phyloP scores from a whole-genome alignment of 345 rosid species.

The Zanthoxylum bungeanum region DNA sequence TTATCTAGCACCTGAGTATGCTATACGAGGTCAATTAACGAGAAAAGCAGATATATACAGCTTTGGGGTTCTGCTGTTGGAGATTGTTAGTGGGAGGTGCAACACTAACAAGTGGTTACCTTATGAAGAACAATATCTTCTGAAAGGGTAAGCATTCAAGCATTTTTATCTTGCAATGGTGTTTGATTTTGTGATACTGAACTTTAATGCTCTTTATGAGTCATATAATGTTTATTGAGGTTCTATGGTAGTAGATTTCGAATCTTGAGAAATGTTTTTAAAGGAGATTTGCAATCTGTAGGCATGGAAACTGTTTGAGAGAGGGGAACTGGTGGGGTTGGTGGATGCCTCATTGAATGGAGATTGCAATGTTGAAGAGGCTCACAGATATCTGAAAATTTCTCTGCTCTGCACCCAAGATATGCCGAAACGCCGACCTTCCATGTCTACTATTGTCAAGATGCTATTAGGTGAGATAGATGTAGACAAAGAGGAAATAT shows the following conservation, averaged over 20 bases:
- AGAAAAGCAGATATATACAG: slow-evolving; percentile 73
- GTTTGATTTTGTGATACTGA: neutral
- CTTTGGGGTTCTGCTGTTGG: slow-evolving; percentile 64
- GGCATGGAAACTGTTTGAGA: slow-evolving; percentile 45
- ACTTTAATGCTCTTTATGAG: neutral
- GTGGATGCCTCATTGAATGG: slow-evolving; percentile 36
- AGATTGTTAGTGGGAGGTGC: slow-evolving; percentile 63
- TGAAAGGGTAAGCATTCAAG: slow-evolving; percentile 48
- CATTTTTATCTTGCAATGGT: neutral
- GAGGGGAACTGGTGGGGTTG: slow-evolving; percentile 29
- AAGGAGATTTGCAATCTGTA: slow-evolving; percentile 24
- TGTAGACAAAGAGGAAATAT: slow-evolving; percentile 31
- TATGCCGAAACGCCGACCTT: slow-evolving; percentile 48
- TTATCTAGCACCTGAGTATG: slow-evolving; percentile 78
- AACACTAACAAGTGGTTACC: slow-evolving; percentile 50
- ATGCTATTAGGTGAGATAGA: slow-evolving; percentile 48
- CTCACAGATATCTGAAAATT: slow-evolving; percentile 43
- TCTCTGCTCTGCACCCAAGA: slow-evolving; percentile 74
- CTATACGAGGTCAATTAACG: slow-evolving; percentile 62
- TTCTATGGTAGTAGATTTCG: neutral
- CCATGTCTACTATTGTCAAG: slow-evolving; percentile 43
- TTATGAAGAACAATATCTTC: slow-evolving; percentile 46
- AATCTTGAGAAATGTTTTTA: neutral
- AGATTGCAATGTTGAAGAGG: slow-evolving; percentile 39
- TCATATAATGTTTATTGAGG: neutral